Evolutionary conservation across 805 yeast species (phyloP).

Genomic region (Yueomyces sinensis): DNA sequence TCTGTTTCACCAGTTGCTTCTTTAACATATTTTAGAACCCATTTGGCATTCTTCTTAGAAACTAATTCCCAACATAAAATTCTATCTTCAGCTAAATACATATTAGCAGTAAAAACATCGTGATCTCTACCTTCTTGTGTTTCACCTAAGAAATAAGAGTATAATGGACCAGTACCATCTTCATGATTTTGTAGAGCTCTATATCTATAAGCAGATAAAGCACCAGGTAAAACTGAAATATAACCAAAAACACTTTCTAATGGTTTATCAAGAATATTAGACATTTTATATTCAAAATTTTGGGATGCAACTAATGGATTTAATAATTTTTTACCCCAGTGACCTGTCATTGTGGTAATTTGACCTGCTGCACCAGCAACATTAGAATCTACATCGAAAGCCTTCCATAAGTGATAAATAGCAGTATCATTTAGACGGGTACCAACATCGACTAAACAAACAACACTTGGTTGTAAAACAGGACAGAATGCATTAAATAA

Average conservation of each 20-base stretch:
- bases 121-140: conserved; percentile 39
- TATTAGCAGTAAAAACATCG: conserved; percentile 87
- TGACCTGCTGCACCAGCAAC: conserved; percentile 99
- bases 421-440: conserved; percentile 87
- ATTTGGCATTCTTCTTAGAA: conserved; percentile 67
- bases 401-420: conserved; percentile 90
- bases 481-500: conserved; percentile 92
- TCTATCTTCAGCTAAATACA: conserved; percentile 96
- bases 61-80: conserved; percentile 93
- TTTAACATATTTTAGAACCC: conserved; percentile 86
- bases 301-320: conserved; percentile 95
- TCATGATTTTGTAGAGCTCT: conserved; percentile 73
- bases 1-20: conserved; percentile 94
- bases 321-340: conserved; percentile 62
- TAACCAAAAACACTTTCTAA: conserved; percentile 87
- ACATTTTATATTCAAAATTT: conserved; percentile 92
- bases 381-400: conserved; percentile 89
- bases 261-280: conserved; percentile 92
- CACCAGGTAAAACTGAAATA: conserved; percentile 90
- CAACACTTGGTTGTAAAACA: conserved; percentile 78
- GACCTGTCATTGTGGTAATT: conserved; percentile 89
- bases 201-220: conserved; percentile 86
- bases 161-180: conserved; percentile 86
- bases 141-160: conserved; percentile 86
- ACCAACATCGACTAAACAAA: conserved; percentile 90